phyloP scores from a whole-genome alignment of 768 basidiomycete species.

The Cystobasidium onofrii region DNA sequence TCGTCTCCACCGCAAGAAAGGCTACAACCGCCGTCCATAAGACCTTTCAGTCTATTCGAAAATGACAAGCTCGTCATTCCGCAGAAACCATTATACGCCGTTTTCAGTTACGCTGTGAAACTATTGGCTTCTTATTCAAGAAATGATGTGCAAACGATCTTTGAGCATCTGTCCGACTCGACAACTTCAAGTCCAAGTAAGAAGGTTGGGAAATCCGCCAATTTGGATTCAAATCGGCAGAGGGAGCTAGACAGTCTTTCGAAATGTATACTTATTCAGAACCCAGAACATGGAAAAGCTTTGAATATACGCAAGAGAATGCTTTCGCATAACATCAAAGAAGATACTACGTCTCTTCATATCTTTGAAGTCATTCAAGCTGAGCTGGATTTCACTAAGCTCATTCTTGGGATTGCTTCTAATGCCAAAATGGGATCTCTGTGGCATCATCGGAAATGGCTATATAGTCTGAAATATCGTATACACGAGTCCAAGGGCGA shows the following conservation, averaged over 20 bases:
- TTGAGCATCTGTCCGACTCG: not conserved
- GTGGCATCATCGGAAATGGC: constrained; percentile 31
- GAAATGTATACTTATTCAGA: constrained; percentile 7
- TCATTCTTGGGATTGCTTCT: constrained; percentile 3
- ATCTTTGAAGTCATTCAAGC: not conserved
- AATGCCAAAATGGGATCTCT: constrained; percentile 26
- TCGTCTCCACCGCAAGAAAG: not conserved
- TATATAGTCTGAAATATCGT: not conserved
- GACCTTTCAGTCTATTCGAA: constrained; percentile 22
- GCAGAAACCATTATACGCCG: constrained; percentile 16
- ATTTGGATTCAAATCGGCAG: not conserved
- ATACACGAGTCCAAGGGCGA: not conserved
- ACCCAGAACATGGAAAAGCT: constrained; percentile 21
- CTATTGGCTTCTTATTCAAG: not conserved
- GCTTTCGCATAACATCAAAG: not conserved
- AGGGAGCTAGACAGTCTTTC: not conserved
- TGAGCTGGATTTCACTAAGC: constrained; percentile 8
- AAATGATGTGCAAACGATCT: not conserved
- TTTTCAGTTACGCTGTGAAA: constrained; percentile 7
- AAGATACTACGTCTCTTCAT: too few relatives aligned
- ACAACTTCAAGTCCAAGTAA: not conserved
- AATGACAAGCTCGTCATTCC: constrained; percentile 29
- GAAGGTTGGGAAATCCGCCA: not conserved
- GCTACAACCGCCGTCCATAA: not conserved
- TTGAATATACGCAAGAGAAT: constrained; percentile 8